Conservation (phyloP, 1,284 basidiomycete species). For the Somion occarium region DNA sequence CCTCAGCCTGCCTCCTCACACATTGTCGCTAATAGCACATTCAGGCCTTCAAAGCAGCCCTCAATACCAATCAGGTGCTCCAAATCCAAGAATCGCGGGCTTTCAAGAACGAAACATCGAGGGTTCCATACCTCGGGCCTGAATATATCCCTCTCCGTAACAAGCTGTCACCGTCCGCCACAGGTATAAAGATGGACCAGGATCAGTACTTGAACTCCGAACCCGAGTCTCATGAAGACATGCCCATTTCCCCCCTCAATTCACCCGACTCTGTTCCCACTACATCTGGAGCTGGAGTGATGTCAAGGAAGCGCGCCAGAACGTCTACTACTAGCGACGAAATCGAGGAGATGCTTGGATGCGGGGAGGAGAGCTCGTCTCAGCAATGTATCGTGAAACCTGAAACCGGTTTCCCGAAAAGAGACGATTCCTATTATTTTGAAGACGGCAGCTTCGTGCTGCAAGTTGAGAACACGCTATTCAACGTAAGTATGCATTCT, state of each 20-base stretch:
- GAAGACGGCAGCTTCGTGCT: conserved; percentile 31
- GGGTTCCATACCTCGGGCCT: neutral
- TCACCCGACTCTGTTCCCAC: neutral
- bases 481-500: conserved; percentile 26
- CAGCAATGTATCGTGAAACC: neutral
- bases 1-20: neutral
- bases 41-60: neutral
- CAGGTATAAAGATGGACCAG: neutral
- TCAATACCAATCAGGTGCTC: neutral
- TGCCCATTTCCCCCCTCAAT: neutral
- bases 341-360: conserved; percentile 10
- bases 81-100: neutral
- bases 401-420: conserved; percentile 7
- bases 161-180: neutral
- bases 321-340: conserved; percentile 13
- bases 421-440: conserved; percentile 29
- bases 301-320: conserved; percentile 17
- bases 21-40: neutral
- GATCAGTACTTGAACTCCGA: neutral
- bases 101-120: neutral
- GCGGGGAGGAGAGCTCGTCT: neutral
- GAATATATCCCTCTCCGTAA: neutral
- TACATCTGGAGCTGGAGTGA: too few relatives aligned
- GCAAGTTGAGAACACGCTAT: conserved; percentile 29
- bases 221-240: neutral